Evolutionary conservation across 2,329 filamentous ascomycete species (phyloP).

Genomic region (Thermoascus crustaceus): DNA sequence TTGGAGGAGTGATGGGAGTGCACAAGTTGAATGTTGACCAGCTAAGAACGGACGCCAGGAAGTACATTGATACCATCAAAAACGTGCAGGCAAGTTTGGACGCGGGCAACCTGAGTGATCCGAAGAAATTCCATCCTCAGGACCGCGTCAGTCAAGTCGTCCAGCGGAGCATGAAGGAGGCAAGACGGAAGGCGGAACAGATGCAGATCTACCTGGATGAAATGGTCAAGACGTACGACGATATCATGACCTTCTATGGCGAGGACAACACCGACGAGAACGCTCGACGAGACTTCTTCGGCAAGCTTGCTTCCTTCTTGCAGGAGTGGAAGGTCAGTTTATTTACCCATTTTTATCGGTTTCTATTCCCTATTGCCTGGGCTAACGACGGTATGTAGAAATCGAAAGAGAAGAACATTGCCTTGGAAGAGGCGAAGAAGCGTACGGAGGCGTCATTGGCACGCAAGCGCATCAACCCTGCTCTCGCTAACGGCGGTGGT

Average conservation of each 20-base stretch:
- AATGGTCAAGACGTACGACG: conserved; percentile 82
- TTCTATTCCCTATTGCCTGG: conserved; percentile 4
- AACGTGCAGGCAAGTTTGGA: conserved; percentile 90
- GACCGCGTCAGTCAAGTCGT: conserved; percentile 89
- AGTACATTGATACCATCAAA: conserved; percentile 89
- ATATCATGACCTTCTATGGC: conserved; percentile 94
- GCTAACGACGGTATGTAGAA: conserved; percentile 44
- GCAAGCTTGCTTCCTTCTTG: conserved; percentile 84
- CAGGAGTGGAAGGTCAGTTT: conserved; percentile 72
- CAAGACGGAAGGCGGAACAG: conserved; percentile 88
- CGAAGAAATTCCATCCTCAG: conserved; percentile 96
- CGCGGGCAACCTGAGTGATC: conserved; percentile 86
- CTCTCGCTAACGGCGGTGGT: conserved; percentile 54
- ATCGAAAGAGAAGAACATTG: conserved; percentile 84
- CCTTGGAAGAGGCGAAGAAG: conserved; percentile 69
- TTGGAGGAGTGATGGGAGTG: conserved; percentile 63
- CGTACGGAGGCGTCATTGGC: conserved; percentile 90
- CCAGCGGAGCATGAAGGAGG: conserved; percentile 92
- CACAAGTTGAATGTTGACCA: conserved; percentile 96
- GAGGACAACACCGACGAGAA: conserved; percentile 90
- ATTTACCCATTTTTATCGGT: conserved; percentile 1
- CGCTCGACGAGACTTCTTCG: conserved; percentile 89
- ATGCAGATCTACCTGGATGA: conserved; percentile 89
- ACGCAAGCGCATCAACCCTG: conserved; percentile 61
- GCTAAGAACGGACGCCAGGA: conserved; percentile 75